Base-by-base conservation (phyloP, 768 basidiomycete species). In the Tephrocybe rancida region DNA sequence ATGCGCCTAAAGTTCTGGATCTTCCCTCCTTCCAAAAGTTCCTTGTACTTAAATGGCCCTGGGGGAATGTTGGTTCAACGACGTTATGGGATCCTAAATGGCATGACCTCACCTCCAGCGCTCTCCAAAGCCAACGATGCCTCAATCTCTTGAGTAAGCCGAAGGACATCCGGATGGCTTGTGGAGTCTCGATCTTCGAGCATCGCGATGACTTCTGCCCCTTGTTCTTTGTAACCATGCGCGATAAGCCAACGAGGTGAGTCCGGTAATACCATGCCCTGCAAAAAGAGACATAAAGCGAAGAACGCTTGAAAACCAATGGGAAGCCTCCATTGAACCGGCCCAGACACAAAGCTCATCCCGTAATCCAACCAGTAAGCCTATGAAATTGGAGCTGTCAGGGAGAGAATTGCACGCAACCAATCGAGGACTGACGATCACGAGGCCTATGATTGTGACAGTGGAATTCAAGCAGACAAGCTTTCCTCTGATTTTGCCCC, bases 211-310 rank as follows among this genome's bases (percentile, higher is more conserved):
- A 74, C 67, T 29, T 60, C 64, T 14, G 62, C 61, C 6, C 70
- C 73, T 56, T 74, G 71, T 14, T 72, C 68, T 16, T 49, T 57
- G 27, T 65, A 62, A 2, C 68, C 74, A 47, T 75, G 71, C 3
- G 72, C 71, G 35, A 75, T 65, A n/a, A 72, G 65, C 74, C 74
- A 75, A 2, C 74, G 61, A 2, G 74, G 74, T 16, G 69, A 72
- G 54, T 75, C 74, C 0, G 74, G 74, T 27, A 74, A 66, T 19
- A 71, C 65, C 42, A 61, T 24, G 11, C 60, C 66, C 48, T 74
- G 72, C 8, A 75, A 29, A n/a, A 76, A 56, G 9, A 74, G 63
- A 35, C 62, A 68, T 1, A 76, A 45, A 1, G 74, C 73, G 50
- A 76, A 76, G 3, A 74, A 50, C 0, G 70, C 71, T 56, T 76